These are phyloP conservation scores for Fusarium redolens DNA, from an alignment of 2,329 filamentous ascomycete genomes.

Conservation along the genomic window DNA sequence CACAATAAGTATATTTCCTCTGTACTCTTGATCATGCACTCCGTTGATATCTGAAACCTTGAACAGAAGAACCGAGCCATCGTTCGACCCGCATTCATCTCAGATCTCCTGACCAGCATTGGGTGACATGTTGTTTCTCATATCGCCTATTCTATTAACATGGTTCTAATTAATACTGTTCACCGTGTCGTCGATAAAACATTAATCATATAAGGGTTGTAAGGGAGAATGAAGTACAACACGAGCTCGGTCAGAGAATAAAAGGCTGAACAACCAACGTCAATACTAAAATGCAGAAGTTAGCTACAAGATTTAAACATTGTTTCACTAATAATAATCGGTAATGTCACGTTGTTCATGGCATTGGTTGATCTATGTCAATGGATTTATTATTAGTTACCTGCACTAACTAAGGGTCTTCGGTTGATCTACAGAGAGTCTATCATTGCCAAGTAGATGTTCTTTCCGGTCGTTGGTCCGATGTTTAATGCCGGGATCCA, in stretches of 20 bases:
- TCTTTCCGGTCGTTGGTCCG: neutral
- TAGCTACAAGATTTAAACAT: fast-evolving
- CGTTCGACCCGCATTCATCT: neutral
- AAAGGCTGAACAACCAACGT: too few species aligned
- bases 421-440: fast-evolving
- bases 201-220: fast-evolving
- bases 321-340: fast-evolving
- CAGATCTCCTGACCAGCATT: fast-evolving
- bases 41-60: fast-evolving
- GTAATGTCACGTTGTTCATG: fast-evolving
- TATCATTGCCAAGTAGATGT: fast-evolving
- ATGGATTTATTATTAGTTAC: too few species aligned
- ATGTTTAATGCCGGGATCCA: neutral
- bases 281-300: too few species aligned
- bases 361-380: too few species aligned
- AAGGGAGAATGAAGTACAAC: neutral
- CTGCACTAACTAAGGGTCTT: too few species aligned
- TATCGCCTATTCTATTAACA: neutral
- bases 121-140: neutral
- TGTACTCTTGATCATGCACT: neutral
- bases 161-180: too few species aligned
- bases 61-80: neutral
- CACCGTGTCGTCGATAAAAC: neutral
- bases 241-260: fast-evolving
- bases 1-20: neutral